A percentile compares a stretch with the other conserved stretches of the same genome.
These are phyloP conservation scores for Helicocarpus griseus DNA, from an alignment of 2,329 filamentous ascomycete species.

Conservation along the genomic window DNA sequence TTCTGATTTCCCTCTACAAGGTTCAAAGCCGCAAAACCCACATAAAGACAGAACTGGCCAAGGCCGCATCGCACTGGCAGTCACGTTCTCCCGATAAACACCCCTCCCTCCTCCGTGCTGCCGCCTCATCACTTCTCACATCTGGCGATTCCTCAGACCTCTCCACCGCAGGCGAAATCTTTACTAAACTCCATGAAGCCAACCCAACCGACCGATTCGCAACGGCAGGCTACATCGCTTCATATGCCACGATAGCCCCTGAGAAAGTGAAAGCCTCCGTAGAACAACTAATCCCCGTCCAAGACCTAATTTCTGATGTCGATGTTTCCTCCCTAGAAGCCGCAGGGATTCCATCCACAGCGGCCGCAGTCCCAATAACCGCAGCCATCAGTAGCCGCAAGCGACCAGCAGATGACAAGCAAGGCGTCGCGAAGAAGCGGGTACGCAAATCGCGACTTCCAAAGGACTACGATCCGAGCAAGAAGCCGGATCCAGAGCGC, in stretches of 20 bases:
- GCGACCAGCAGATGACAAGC: constrained; percentile 26
- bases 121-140: constrained; percentile 71
- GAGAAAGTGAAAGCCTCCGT: constrained; percentile 27
- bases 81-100: constrained; percentile 49
- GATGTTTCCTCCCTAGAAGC: constrained; percentile 37
- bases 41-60: constrained; percentile 63
- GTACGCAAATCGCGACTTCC: constrained; percentile 38
- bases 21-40: constrained; percentile 63
- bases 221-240: constrained; percentile 76
- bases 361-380: constrained; percentile 19
- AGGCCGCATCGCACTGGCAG: constrained; percentile 74
- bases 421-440: constrained; percentile 29
- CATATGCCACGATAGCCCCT: constrained; percentile 51
- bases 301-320: constrained; percentile 34
- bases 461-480: constrained; percentile 55
- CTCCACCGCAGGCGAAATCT: constrained; percentile 64
- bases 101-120: constrained; percentile 64
- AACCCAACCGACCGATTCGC: constrained; percentile 58
- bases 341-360: constrained; percentile 32
- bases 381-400: constrained; percentile 27
- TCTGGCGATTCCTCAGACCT: constrained; percentile 62
- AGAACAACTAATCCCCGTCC: constrained; percentile 28
- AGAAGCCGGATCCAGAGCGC: constrained; percentile 77
- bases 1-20: constrained; percentile 70
- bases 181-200: constrained; percentile 58